Conservation (phyloP, 73 alveolate genomes). For the Tetrahymena borealis region DNA sequence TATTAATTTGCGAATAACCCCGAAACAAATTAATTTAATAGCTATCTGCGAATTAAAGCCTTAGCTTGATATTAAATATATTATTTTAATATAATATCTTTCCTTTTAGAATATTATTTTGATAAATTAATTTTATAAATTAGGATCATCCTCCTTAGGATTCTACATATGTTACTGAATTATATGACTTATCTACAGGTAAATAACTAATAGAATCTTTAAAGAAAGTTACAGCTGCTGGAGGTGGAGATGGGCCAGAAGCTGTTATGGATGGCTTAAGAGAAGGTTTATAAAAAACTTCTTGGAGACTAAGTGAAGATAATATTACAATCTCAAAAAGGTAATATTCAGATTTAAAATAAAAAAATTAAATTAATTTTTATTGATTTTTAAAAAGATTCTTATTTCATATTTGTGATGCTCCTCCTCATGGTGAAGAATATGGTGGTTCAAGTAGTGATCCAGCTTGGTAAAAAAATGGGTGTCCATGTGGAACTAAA, state of each 20-base stretch:
- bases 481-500: not conserved
- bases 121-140: slow-evolving; percentile 49
- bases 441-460: slow-evolving; percentile 34
- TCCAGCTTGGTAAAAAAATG: not conserved
- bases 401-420: slow-evolving; percentile 81
- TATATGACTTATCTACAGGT: slow-evolving; percentile 61
- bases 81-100: slow-evolving; percentile 26
- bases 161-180: slow-evolving; percentile 59
- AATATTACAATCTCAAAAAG: slow-evolving; percentile 19
- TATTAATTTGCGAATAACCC: slow-evolving; percentile 15
- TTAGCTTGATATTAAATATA: too few species aligned
- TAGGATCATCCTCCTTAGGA: slow-evolving; percentile 86
- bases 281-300: slow-evolving; percentile 58
- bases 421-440: slow-evolving; percentile 84
- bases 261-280: slow-evolving; percentile 86
- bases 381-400: slow-evolving; percentile 54
- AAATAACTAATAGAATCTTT: slow-evolving; percentile 50
- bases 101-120: slow-evolving; percentile 33
- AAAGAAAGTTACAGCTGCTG: slow-evolving; percentile 37
- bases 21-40: too few species aligned
- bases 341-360: not conserved
- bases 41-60: too few species aligned
- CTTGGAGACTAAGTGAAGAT: slow-evolving; percentile 67
- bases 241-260: slow-evolving; percentile 86
- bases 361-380: slow-evolving; percentile 4